Base-by-base conservation (phyloP, 2,329 filamentous ascomycete species). In the Fusarium sp. region DNA sequence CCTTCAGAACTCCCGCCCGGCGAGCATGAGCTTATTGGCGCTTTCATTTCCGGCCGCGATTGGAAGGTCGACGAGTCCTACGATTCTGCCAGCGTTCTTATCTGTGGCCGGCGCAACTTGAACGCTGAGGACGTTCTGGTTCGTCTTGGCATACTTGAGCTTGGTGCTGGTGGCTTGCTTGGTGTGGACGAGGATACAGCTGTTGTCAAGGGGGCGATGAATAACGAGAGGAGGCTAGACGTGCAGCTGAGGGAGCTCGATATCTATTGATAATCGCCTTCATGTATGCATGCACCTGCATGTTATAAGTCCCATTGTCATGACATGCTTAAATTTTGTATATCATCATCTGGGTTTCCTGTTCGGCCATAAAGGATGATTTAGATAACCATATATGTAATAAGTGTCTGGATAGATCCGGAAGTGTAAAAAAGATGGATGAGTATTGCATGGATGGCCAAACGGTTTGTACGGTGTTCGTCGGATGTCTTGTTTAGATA, bases 181-280 rank as follows among this genome's bases (percentile, higher is more conserved):
- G 72, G 72, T 28, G 77, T 74, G 7, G 73, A 73, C 38, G 75
- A 74, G n/a, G 68, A 72, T n/a, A 67, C 56, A 46, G 73, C 79
- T 9, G 73, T 78, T 11, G 67, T 82, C n/a, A 78, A 72, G 62
- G 79, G 79, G 23, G 64, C 78, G 15, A 67, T 79, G 58, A 74
- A 75, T 23, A 78, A 78, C 25, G 74, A 77, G 38, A 75, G 67
- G 52, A 77, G 78, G 53, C 44, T 82, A 32, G 75, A 72, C 59
- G 73, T 83, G 28, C 64, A 71, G 56, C 12, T 82, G 58, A 75
- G 77, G 57, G 80, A 82, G 67, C 64, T 83, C 53, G 81, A 83
- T 54, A 74, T 83, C n/a, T 82, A 81, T 63, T 83, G 71, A 58
- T 53, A 57, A 28, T 32, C 40, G 59, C 28, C 30, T 38, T n/a